Evolutionary conservation across 2,329 filamentous ascomycete species (phyloP), one percentile per base, ranked within the genome.

Genomic region (Sporothrix humicola): DNA sequence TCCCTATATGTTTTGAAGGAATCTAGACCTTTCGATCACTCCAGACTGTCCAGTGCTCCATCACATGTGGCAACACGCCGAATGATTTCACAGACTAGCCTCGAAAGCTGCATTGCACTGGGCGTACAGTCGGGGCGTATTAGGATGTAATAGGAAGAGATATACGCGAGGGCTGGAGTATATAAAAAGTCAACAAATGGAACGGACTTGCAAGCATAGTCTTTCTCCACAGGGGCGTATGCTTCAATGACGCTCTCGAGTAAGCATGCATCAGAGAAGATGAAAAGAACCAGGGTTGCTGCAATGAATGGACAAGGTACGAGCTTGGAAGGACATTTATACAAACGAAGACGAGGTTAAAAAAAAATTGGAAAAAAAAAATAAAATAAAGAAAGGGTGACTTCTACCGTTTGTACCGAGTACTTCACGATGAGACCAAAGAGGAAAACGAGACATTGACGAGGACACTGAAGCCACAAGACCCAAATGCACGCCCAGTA

Each of bases 291-390:
- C 6, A 42, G 31, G 31, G 31, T 37, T 37, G 31, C 1, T 37
- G 31, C 31, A 52, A 37, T 17, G 23, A 68, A 68, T n/a, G 65
- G 48, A 52, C 46, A 37, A 23, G n/a, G 23, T 52, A 37, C 65
- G 65, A 52, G 44, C 2, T 7, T 26, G 37, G 59, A 23, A 46
- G 37, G 13, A n/a, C 17, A 12, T 10, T 6, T 13, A n/a, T 20
- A 7, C 17, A 42, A 13, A 20, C 58, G 58, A 63, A 31, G 23
- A 5, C 1, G 37, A 3, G 9, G 46, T 13, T n/a, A 17, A 48
- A 37, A 23, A 3, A n/a, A 48, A 6, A 37, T 3, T n/a, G n/a
- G n/a, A n/a, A n/a, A n/a, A n/a, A n/a, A n/a, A 31, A 7, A 1
- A 15, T 2, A 4, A 46, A 31, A 15, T 7, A 4, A 46, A 31